Evolutionary conservation across 78 protist genomes (phyloP).

Genomic region (Blattamonas nauphoetae): DNA sequence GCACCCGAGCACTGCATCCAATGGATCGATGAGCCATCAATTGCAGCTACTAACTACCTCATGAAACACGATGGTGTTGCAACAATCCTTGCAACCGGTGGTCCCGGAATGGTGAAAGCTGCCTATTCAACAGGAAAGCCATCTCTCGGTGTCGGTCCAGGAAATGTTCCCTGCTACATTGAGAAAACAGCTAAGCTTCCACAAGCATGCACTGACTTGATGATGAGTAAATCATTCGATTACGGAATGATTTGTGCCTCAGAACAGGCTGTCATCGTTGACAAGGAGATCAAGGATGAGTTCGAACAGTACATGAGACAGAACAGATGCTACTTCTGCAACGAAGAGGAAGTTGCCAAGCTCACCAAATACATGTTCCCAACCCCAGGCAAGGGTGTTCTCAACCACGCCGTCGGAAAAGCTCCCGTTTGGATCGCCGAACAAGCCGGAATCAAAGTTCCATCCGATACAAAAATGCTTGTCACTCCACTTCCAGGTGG

Average conservation of each 20-base stretch:
- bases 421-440: constrained; percentile 32
- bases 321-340: background rate
- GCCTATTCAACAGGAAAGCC: constrained; percentile 37
- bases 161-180: constrained; percentile 35
- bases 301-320: background rate
- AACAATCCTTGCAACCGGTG: constrained; percentile 36
- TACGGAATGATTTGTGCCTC: constrained; percentile 48
- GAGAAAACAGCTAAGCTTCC: constrained; percentile 33
- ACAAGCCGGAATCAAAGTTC: constrained; percentile 22
- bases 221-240: constrained; percentile 41
- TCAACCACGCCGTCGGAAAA: constrained; percentile 31
- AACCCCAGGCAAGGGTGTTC: constrained; percentile 16
- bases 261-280: constrained; percentile 34
- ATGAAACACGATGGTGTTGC: background rate
- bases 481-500: background rate
- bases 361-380: constrained; percentile 14
- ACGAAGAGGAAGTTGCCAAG: background rate
- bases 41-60: background rate
- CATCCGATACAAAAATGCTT: constrained; percentile 12
- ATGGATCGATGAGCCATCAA: constrained; percentile 15
- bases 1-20: constrained; percentile 20
- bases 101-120: constrained; percentile 49
- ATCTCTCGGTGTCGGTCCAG: constrained; percentile 40
- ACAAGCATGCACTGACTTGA: constrained; percentile 11
- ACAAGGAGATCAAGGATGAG: constrained; percentile 9